A percentile compares a stretch with the other conserved stretches of the same genome.
Evolutionary conservation across 2,329 filamentous ascomycete genomes (phyloP).

Genomic region (Byssochlamys sp.): DNA sequence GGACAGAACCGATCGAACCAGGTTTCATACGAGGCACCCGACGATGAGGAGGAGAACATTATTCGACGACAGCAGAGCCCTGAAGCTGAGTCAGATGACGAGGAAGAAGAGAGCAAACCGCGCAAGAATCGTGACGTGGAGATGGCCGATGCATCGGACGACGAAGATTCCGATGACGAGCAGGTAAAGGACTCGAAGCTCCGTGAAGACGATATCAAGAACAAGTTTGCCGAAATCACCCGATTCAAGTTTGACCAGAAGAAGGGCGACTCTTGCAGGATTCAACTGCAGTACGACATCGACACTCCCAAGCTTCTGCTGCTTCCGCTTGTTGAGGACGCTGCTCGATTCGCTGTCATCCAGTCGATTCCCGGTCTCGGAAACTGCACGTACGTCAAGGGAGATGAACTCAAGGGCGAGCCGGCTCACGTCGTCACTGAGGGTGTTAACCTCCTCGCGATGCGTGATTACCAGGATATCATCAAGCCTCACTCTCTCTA

Average conservation of each 20-base stretch:
- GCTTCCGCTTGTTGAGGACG: slow-evolving; percentile 77
- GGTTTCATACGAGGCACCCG: slow-evolving; percentile 82
- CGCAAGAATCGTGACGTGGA: slow-evolving; percentile 28
- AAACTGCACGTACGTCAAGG: slow-evolving; percentile 59
- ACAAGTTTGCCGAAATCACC: slow-evolving; percentile 57
- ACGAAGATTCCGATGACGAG: slow-evolving; percentile 36
- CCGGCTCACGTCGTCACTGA: slow-evolving; percentile 58
- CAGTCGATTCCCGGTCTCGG: slow-evolving; percentile 75
- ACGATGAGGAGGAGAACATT: slow-evolving; percentile 78
- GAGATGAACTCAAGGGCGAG: slow-evolving; percentile 43
- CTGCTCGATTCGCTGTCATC: slow-evolving; percentile 68
- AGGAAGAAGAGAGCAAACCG: slow-evolving; percentile 37
- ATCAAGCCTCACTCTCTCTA: slow-evolving; percentile 78
- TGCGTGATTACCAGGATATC: slow-evolving; percentile 77
- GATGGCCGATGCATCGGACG: slow-evolving; percentile 23
- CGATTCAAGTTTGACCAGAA: slow-evolving; percentile 71
- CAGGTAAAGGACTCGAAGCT: slow-evolving; percentile 36
- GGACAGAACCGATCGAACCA: slow-evolving; percentile 65
- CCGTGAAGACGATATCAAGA: slow-evolving; percentile 56
- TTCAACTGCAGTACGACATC: slow-evolving; percentile 73
- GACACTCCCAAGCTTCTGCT: slow-evolving; percentile 82
- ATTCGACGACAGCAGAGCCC: slow-evolving; percentile 55
- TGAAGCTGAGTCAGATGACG: slow-evolving; percentile 46
- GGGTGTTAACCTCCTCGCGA: slow-evolving; percentile 79
- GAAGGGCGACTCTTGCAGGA: slow-evolving; percentile 63